Evolutionary conservation across 331 rosid genomes (phyloP).

Genomic region (Rosa hybrid): DNA sequence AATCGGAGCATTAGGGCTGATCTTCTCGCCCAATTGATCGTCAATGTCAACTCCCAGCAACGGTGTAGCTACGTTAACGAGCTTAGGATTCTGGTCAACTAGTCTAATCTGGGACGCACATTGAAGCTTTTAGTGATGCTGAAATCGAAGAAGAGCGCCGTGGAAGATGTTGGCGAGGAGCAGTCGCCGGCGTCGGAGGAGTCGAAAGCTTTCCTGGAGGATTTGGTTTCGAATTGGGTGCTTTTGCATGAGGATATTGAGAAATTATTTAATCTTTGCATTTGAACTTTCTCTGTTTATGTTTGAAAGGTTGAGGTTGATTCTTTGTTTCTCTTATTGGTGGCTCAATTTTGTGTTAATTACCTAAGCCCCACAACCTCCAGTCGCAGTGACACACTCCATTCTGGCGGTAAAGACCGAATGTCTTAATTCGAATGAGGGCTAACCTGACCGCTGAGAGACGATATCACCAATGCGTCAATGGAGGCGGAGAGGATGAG

Average conservation of each 20-base stretch:
- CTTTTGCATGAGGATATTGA: constrained; percentile 40
- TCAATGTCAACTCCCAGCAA: constrained; percentile 23
- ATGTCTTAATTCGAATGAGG: too few relatives aligned
- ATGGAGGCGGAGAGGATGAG: too few relatives aligned
- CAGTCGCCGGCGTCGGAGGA: constrained; percentile 40
- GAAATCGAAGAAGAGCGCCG: background rate
- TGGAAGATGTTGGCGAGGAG: constrained; percentile 27
- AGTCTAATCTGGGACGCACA: constrained; percentile 74
- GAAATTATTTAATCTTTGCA: too few relatives aligned
- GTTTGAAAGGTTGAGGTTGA: too few relatives aligned
- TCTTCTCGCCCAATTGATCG: constrained; percentile 62
- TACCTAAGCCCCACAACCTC: too few relatives aligned
- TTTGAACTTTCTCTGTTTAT: too few relatives aligned
- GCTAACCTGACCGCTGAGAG: too few relatives aligned
- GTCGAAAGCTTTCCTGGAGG: constrained; percentile 49
- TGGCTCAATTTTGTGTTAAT: too few relatives aligned
- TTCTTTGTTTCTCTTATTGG: too few relatives aligned
- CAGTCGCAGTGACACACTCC: too few relatives aligned
- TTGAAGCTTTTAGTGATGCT: constrained; percentile 42
- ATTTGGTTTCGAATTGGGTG: constrained; percentile 68
- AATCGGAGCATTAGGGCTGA: constrained; percentile 50
- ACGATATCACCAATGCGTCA: too few relatives aligned
- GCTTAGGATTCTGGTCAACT: constrained; percentile 41
- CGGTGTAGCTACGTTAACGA: constrained; percentile 60
- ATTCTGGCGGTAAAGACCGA: too few relatives aligned